Conservation (phyloP, 495 filamentous ascomycete genomes). For the Melanomma pulvis-pyrius region DNA sequence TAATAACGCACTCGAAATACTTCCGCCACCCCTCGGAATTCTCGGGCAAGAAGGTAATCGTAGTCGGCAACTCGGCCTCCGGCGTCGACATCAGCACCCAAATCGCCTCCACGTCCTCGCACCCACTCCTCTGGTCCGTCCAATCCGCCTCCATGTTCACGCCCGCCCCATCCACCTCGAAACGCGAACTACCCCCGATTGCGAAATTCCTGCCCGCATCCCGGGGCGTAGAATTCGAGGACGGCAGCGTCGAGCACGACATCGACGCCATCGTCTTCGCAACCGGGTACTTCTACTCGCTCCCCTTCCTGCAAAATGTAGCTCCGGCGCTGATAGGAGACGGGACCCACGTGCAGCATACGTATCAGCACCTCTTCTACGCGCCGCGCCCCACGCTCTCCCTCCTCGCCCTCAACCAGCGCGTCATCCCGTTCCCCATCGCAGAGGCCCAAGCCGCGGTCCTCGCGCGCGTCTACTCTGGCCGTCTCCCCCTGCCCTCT, state of each 20-base stretch:
- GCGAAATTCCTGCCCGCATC: conserved; percentile 55
- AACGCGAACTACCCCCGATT: conserved; percentile 63
- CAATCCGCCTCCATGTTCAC: conserved; percentile 49
- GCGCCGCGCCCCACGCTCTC: conserved; percentile 74
- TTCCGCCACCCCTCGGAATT: conserved; percentile 68
- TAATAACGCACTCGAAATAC: conserved; percentile 79
- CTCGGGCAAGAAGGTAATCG: conserved; percentile 65
- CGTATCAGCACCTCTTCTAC: conserved; percentile 80
- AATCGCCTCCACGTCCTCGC: conserved; percentile 58
- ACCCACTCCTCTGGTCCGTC: conserved; percentile 58
- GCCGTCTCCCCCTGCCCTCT: conserved; percentile 64
- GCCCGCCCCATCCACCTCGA: conserved; percentile 41
- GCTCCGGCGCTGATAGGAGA: conserved; percentile 62
- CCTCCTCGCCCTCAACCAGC: conserved; percentile 74
- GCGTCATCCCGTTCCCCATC: conserved; percentile 81
- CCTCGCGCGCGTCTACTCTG: conserved; percentile 75
- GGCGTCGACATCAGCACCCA: conserved; percentile 80
- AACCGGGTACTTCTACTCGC: conserved; percentile 74
- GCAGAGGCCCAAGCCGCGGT: conserved; percentile 77
- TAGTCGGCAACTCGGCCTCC: conserved; percentile 79
- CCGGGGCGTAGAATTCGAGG: conserved; percentile 57
- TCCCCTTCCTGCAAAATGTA: conserved; percentile 67
- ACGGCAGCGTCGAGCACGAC: conserved; percentile 57
- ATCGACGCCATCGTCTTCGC: conserved; percentile 72
- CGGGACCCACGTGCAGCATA: conserved; percentile 67